Percentiles rank a stretch among this genome's conserved stretches.
Evolutionary conservation across 2,329 filamentous ascomycete species (phyloP).

Genomic region (Beauveria bassiana): DNA sequence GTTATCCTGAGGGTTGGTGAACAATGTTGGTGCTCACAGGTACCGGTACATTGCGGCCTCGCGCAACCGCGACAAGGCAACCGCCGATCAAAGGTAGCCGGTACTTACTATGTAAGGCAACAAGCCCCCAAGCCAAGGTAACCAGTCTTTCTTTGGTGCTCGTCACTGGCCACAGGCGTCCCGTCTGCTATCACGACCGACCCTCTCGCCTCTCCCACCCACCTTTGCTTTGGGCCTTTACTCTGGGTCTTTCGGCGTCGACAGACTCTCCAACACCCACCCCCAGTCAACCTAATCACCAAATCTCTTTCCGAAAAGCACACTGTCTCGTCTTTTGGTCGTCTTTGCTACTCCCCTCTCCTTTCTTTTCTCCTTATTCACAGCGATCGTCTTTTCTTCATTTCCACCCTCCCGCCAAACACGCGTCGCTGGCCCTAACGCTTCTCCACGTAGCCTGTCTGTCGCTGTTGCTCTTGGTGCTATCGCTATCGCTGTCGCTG

Average conservation of each 20-base stretch:
- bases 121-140: not conserved
- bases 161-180: not conserved
- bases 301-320: constrained; percentile 7
- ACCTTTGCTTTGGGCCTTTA: not conserved
- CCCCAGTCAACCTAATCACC: constrained; percentile 2
- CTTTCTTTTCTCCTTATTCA: not conserved
- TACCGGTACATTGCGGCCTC: no score
- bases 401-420: not conserved
- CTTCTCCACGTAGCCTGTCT: not conserved
- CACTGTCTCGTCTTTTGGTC: not conserved
- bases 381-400: not conserved
- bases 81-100: not conserved
- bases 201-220: not conserved
- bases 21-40: no score
- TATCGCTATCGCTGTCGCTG: not conserved
- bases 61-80: no score
- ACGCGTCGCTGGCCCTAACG: not conserved
- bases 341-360: not conserved
- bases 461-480: not conserved
- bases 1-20: no score
- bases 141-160: not conserved
- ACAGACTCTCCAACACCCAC: not conserved
- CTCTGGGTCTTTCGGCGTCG: not conserved
- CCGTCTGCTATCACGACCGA: not conserved
- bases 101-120: not conserved